Evolutionary conservation across 2,329 filamentous ascomycete genomes (phyloP).

Genomic region (Myriosclerotinia curreyana): DNA sequence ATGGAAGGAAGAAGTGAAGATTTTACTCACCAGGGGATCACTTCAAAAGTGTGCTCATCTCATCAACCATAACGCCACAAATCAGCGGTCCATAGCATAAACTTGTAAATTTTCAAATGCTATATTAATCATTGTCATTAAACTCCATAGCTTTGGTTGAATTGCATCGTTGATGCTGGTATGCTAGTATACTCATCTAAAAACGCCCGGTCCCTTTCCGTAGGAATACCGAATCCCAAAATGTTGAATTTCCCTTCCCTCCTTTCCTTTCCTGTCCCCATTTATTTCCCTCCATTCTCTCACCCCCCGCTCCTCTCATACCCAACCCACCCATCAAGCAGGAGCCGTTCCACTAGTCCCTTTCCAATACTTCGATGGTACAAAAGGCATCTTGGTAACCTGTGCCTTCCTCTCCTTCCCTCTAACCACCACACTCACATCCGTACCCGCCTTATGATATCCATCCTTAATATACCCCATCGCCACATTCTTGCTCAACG

Average conservation of each 20-base stretch:
- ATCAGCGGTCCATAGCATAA: background rate
- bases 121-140: background rate
- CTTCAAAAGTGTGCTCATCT: background rate
- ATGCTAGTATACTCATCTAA: background rate
- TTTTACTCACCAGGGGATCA: no score
- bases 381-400: constrained; percentile 70
- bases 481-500: constrained; percentile 83
- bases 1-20: no score
- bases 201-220: background rate
- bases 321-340: constrained; percentile 3
- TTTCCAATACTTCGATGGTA: constrained; percentile 60
- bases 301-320: background rate
- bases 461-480: constrained; percentile 79
- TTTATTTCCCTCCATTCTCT: background rate
- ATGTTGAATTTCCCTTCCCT: constrained; percentile 1
- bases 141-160: constrained; percentile 4
- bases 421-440: constrained; percentile 61
- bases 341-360: constrained; percentile 21
- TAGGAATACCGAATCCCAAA: background rate
- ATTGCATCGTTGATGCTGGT: background rate
- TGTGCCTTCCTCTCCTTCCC: constrained; percentile 64
- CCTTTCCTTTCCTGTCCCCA: no score
- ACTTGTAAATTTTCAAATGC: background rate
- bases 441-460: constrained; percentile 65
- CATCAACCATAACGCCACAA: background rate